Percentiles rank a stretch among this genome's conserved stretches.
Conservation (phyloP, 176 grass and related monocot genomes). For the Dactylis glomerata region DNA sequence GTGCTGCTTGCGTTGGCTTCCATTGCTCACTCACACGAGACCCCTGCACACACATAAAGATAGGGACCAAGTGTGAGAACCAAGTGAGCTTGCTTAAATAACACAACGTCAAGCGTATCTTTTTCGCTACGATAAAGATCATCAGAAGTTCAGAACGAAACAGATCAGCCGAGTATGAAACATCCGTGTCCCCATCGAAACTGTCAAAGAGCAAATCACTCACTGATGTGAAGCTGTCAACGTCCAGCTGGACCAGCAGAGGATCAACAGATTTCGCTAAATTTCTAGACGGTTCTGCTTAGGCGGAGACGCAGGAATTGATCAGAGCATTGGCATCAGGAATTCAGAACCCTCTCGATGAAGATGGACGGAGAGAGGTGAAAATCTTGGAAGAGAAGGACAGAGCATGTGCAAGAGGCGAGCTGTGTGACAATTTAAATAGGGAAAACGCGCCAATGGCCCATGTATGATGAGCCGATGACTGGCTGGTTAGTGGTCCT, state of each 20-base stretch:
- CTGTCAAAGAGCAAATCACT: neutral
- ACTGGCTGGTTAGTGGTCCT: neutral
- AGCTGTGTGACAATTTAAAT: neutral
- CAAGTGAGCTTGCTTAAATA: neutral
- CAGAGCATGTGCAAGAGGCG: conserved; percentile 14
- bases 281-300: neutral
- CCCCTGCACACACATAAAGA: neutral
- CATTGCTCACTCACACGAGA: conserved; percentile 7
- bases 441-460: neutral
- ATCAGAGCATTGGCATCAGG: neutral
- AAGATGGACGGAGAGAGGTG: neutral
- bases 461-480: neutral
- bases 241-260: neutral
- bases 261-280: neutral
- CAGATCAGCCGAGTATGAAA: neutral
- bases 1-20: neutral
- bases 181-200: neutral
- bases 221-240: neutral
- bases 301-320: neutral
- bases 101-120: neutral
- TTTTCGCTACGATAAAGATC: neutral
- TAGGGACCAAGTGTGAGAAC: neutral
- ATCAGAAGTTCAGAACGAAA: neutral
- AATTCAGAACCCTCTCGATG: neutral
- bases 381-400: neutral